Evolutionary conservation across 2,329 filamentous ascomycete species (phyloP).

Genomic region (Microdochium bolleyi): DNA sequence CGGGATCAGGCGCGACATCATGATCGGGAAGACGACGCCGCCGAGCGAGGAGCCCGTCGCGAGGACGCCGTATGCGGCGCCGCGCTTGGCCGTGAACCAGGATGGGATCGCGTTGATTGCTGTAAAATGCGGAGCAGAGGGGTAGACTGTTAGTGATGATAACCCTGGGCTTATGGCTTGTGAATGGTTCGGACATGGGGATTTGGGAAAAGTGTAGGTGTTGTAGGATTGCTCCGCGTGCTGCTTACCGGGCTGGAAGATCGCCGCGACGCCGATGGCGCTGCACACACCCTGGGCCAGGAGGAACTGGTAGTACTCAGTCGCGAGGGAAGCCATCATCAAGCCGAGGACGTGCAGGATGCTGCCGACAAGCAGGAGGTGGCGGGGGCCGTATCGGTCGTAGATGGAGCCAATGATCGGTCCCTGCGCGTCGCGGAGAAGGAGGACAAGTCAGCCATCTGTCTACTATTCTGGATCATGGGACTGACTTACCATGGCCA

Average conservation of each 20-base stretch:
- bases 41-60: constrained; percentile 46
- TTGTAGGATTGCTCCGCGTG: constrained; percentile 44
- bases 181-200: not conserved
- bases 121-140: not conserved
- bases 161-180: no score
- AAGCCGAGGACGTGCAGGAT: constrained; percentile 53
- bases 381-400: constrained; percentile 56
- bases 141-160: no score
- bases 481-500: constrained; percentile 15
- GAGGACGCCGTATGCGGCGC: constrained; percentile 43
- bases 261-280: constrained; percentile 30
- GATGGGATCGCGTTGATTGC: constrained; percentile 24
- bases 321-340: constrained; percentile 53
- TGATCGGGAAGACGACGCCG: constrained; percentile 46
- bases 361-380: constrained; percentile 44
- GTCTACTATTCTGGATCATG: no score
- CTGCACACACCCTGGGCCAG: constrained; percentile 32
- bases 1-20: constrained; percentile 9
- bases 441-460: not conserved
- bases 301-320: constrained; percentile 35
- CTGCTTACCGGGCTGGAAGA: constrained; percentile 34
- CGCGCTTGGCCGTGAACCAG: constrained; percentile 46
- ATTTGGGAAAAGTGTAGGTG: no score
- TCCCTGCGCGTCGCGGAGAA: not conserved
- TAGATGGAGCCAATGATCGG: constrained; percentile 49